Conservation (phyloP, 1,284 basidiomycete species). For the Cutaneotrichosporon mucoides region DNA sequence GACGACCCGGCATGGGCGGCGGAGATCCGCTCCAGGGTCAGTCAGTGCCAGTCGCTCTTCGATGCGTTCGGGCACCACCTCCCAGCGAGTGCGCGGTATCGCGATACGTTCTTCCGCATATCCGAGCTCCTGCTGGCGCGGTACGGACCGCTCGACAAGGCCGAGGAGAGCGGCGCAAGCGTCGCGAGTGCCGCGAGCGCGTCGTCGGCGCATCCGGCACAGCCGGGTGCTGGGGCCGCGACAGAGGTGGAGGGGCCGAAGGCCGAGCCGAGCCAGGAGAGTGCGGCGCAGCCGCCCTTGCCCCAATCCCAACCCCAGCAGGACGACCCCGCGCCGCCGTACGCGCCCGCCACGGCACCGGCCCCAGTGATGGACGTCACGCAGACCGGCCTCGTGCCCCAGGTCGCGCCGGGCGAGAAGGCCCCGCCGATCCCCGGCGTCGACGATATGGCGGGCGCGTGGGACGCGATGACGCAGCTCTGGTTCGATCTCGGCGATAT, state of each 20-base stretch:
- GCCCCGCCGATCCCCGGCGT: not conserved
- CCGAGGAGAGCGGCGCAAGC: not conserved
- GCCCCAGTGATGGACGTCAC: not conserved
- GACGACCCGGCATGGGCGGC: slow-evolving; percentile 21
- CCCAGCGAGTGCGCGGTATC: slow-evolving; percentile 25
- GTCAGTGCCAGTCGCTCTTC: slow-evolving; percentile 30
- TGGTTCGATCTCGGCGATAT: slow-evolving; percentile 30
- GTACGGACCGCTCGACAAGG: slow-evolving; percentile 16
- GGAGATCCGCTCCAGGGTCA: slow-evolving; percentile 25
- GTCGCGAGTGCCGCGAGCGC: too few species aligned
- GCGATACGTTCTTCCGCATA: slow-evolving; percentile 25
- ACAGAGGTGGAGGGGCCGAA: too few species aligned
- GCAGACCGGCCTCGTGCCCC: not conserved
- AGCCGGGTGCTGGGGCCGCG: too few species aligned
- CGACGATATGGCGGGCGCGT: slow-evolving; percentile 21
- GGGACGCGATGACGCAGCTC: slow-evolving; percentile 34
- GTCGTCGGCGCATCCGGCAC: too few species aligned
- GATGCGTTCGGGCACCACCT: slow-evolving; percentile 27
- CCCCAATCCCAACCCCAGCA: too few species aligned
- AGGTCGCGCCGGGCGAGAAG: slow-evolving; percentile 1
- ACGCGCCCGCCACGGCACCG: too few species aligned
- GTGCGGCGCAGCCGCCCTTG: too few species aligned
- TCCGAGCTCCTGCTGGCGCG: slow-evolving; percentile 22
- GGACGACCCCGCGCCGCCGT: too few species aligned
- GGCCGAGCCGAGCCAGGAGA: too few species aligned